phyloP scores from a whole-genome alignment of 495 filamentous ascomycete species.

The Aspergillus diversus region DNA sequence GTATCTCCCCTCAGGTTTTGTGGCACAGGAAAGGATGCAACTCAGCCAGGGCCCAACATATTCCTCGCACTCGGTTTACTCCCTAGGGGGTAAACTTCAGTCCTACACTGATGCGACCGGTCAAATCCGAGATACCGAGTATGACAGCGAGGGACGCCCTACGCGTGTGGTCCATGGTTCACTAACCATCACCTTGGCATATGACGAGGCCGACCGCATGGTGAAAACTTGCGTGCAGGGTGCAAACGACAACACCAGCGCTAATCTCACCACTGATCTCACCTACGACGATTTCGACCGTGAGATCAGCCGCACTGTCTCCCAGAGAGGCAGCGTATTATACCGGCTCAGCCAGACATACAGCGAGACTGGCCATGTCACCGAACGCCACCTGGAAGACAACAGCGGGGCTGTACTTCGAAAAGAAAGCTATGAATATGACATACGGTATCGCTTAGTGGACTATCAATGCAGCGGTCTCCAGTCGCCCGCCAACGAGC shows the following conservation, averaged over 20 bases:
- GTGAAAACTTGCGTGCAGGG: background rate
- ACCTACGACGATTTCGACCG: constrained; percentile 18
- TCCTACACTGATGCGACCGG: constrained; percentile 11
- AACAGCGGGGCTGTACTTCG: background rate
- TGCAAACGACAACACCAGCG: background rate
- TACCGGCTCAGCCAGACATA: constrained; percentile 1
- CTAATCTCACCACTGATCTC: background rate
- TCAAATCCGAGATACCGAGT: background rate
- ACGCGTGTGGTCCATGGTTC: background rate
- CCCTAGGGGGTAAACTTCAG: constrained; percentile 8
- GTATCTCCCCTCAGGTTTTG: constrained; percentile 7
- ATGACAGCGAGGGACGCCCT: constrained; percentile 9
- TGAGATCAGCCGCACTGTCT: constrained; percentile 6
- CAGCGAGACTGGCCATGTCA: constrained; percentile 1
- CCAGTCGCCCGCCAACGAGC: constrained; percentile 5
- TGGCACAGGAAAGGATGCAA: background rate
- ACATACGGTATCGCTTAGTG: background rate
- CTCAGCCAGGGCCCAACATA: background rate
- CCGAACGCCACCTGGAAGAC: background rate
- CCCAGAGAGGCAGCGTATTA: background rate
- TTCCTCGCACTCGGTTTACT: constrained; percentile 1
- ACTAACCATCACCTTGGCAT: background rate
- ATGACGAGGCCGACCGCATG: background rate
- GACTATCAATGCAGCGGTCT: constrained; percentile 15
- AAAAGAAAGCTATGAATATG: constrained; percentile 10